Percentiles rank a stretch among this genome's conserved stretches.
phyloP scores from a whole-genome alignment of 257 asterid species.

The Fraxinus excelsior region DNA sequence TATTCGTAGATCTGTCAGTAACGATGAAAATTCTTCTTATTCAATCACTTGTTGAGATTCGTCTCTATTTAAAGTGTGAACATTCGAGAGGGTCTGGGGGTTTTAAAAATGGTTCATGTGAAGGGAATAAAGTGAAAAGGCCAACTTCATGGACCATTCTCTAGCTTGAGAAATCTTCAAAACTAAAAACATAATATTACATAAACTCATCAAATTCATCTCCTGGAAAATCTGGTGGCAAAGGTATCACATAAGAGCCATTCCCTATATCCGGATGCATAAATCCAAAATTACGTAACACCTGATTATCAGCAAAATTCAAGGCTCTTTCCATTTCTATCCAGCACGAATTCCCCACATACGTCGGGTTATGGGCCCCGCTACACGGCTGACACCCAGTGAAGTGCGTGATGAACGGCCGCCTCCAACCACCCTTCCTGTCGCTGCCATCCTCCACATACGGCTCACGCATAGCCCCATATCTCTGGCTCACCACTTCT shows the following conservation, averaged over 20 bases:
- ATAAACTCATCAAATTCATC: slow-evolving; percentile 20
- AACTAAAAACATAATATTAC: slow-evolving; percentile 5
- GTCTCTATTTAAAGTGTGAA: too few relatives aligned
- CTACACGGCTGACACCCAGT: slow-evolving; percentile 93
- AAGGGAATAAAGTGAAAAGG: too few relatives aligned
- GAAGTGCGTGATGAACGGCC: slow-evolving; percentile 87
- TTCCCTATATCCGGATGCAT: slow-evolving; percentile 44
- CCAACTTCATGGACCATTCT: too few relatives aligned
- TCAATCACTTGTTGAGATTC: too few relatives aligned
- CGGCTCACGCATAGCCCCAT: slow-evolving; percentile 40
- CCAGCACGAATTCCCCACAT: slow-evolving; percentile 53
- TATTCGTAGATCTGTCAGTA: too few relatives aligned
- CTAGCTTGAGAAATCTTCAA: neutral
- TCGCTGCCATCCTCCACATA: slow-evolving; percentile 33
- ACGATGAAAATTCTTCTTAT: too few relatives aligned
- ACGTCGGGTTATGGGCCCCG: slow-evolving; percentile 63
- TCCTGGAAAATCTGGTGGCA: slow-evolving; percentile 46
- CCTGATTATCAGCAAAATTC: slow-evolving; percentile 78
- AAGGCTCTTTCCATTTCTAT: slow-evolving; percentile 71
- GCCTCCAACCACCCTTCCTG: slow-evolving; percentile 39
- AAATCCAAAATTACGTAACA: slow-evolving; percentile 58
- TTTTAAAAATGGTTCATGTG: too few relatives aligned
- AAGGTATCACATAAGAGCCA: slow-evolving; percentile 33
- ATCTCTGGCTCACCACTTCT: slow-evolving; percentile 52
- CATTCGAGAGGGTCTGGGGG: too few relatives aligned